Conservation (phyloP, 306 rosid genomes). For the Myrica gale region DNA sequence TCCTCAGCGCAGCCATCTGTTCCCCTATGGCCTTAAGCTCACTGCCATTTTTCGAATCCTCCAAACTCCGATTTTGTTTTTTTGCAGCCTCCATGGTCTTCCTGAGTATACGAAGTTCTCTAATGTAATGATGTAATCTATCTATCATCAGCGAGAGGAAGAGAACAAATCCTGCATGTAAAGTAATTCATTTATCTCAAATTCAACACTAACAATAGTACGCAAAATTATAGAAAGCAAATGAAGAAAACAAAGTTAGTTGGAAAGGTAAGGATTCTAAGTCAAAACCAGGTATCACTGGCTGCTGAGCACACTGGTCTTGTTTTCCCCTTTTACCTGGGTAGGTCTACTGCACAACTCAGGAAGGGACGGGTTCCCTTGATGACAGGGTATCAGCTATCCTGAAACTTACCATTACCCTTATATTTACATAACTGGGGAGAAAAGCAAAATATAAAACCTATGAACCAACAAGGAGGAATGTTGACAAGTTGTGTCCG, state of each 20-base stretch:
- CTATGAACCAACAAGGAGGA: not conserved
- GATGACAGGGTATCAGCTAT: not conserved
- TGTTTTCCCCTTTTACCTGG: no score
- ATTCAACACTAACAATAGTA: constrained; percentile 10
- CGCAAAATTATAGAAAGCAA: constrained; percentile 6
- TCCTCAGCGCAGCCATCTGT: constrained; percentile 51
- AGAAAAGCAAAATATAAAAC: not conserved
- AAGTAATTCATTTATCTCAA: constrained; percentile 16
- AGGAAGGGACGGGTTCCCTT: not conserved
- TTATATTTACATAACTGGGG: not conserved
- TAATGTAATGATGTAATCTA: constrained; percentile 82
- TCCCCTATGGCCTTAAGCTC: constrained; percentile 54
- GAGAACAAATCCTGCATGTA: constrained; percentile 67
- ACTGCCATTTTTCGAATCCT: constrained; percentile 54
- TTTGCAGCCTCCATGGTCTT: constrained; percentile 87
- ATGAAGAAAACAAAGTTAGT: not conserved
- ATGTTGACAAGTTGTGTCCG: not conserved
- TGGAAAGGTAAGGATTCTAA: not conserved
- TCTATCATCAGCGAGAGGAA: constrained; percentile 87
- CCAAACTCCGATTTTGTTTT: constrained; percentile 74
- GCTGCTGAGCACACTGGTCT: no score
- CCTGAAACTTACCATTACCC: not conserved
- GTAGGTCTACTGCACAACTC: no score
- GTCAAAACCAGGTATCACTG: no score
- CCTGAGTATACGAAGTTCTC: constrained; percentile 84